Evolutionary conservation across 331 rosid species (phyloP).

Genomic region (Prunus yedoensis): DNA sequence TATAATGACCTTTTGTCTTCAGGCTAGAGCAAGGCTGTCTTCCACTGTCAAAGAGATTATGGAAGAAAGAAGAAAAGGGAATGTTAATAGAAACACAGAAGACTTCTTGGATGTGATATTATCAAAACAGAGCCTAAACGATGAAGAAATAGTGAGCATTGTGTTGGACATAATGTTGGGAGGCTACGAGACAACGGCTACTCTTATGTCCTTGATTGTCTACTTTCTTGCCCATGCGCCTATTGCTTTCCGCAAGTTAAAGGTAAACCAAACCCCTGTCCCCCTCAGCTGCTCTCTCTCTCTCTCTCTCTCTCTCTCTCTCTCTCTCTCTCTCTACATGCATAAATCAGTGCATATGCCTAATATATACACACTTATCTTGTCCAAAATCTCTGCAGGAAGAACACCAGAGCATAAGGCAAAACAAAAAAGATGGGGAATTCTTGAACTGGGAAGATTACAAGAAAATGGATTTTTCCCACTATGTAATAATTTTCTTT

Average conservation of each 20-base stretch:
- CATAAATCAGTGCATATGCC: not conserved
- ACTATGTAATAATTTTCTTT: constrained; percentile 31
- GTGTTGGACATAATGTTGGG: constrained; percentile 74
- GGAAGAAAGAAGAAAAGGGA: constrained; percentile 30
- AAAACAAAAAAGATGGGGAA: constrained; percentile 43
- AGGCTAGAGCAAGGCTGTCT: constrained; percentile 66
- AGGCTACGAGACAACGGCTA: constrained; percentile 84
- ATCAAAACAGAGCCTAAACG: constrained; percentile 45
- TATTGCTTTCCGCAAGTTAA: constrained; percentile 40
- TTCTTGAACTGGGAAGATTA: constrained; percentile 59
- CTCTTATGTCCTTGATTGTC: constrained; percentile 60
- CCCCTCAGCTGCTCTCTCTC: not conserved
- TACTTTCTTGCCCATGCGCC: constrained; percentile 64
- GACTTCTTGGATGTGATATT: constrained; percentile 55
- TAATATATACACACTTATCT: not conserved
- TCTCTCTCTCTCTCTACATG: not conserved
- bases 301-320: not conserved
- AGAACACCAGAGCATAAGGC: constrained; percentile 62
- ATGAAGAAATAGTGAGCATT: constrained; percentile 67
- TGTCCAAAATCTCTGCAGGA: constrained; percentile 40
- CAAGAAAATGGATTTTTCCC: constrained; percentile 72
- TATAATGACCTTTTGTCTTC: not conserved
- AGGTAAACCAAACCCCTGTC: constrained; percentile 29
- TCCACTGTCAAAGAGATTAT: constrained; percentile 44
- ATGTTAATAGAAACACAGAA: not conserved